Conservation (phyloP, 768 basidiomycete genomes). For the Russula griseocarnosa region DNA sequence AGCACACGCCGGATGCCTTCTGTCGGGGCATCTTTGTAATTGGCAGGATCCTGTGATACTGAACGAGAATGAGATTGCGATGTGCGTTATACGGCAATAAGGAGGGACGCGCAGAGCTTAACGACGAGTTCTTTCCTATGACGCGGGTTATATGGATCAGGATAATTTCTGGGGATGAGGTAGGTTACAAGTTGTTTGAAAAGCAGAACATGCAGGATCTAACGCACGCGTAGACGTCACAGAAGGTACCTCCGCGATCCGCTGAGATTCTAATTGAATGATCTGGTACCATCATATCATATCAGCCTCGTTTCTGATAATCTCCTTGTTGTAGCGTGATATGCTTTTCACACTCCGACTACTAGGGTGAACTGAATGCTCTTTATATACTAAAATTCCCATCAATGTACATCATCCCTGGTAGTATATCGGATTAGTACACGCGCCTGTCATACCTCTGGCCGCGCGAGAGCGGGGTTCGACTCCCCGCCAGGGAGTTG, state of each 20-base stretch:
- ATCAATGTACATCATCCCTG: background rate
- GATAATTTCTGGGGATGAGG: conserved; percentile 50
- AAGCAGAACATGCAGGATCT: background rate
- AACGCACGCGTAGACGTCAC: conserved; percentile 78
- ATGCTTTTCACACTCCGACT: background rate
- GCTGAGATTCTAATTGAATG: conserved; percentile 81
- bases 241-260: conserved; percentile 90
- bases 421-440: conserved; percentile 30
- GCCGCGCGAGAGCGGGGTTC: conserved; percentile 46
- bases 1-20: conserved; percentile 88
- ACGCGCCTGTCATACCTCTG: conserved; percentile 24
- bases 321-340: background rate
- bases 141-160: conserved; percentile 56
- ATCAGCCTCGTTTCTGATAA: too few species aligned
- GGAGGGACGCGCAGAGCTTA: conserved; percentile 65
- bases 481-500: conserved; percentile 43
- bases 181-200: background rate
- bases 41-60: conserved; percentile 87
- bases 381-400: background rate
- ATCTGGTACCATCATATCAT: conserved; percentile 46
- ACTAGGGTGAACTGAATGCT: background rate
- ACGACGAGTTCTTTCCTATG: conserved; percentile 80
- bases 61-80: conserved; percentile 3
- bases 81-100: background rate
- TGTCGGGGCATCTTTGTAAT: conserved; percentile 90